phyloP scores from a whole-genome alignment of 306 rosid species.

The Comarum palustre region DNA sequence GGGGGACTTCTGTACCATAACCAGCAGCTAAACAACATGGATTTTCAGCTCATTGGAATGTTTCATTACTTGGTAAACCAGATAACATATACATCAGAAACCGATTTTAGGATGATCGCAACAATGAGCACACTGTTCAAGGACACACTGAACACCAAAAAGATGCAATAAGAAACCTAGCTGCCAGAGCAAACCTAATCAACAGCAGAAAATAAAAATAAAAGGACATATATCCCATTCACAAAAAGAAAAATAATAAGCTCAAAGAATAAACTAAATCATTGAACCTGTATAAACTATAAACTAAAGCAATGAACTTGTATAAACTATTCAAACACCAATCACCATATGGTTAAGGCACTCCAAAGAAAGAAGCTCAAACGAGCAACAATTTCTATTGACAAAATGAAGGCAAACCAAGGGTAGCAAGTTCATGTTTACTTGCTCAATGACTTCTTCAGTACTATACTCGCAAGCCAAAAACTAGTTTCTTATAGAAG shows the following conservation, averaged over 20 bases:
- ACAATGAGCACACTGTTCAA: background rate
- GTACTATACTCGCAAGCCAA: background rate
- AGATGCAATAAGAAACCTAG: background rate
- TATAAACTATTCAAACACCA: too few species aligned
- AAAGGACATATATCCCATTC: background rate
- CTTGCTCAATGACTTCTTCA: background rate
- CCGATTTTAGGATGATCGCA: background rate
- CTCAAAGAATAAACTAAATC: background rate
- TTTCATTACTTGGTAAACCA: background rate
- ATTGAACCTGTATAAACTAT: background rate
- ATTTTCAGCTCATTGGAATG: too few species aligned
- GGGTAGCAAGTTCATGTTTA: background rate
- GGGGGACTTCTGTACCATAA: too few species aligned
- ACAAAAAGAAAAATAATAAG: background rate
- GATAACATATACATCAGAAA: background rate
- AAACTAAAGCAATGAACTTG: too few species aligned
- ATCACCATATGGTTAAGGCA: background rate
- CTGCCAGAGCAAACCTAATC: background rate
- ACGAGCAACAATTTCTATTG: background rate
- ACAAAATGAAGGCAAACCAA: background rate
- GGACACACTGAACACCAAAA: background rate
- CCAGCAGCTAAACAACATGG: too few species aligned
- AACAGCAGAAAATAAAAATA: background rate
- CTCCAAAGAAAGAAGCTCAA: background rate
- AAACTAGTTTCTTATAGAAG: constrained; percentile 1